A percentile compares a stretch with the other conserved stretches of the same genome.
Evolutionary conservation across 108 stramenopile genomes (phyloP).

Genomic region (Stephanodiscus minutulus): DNA sequence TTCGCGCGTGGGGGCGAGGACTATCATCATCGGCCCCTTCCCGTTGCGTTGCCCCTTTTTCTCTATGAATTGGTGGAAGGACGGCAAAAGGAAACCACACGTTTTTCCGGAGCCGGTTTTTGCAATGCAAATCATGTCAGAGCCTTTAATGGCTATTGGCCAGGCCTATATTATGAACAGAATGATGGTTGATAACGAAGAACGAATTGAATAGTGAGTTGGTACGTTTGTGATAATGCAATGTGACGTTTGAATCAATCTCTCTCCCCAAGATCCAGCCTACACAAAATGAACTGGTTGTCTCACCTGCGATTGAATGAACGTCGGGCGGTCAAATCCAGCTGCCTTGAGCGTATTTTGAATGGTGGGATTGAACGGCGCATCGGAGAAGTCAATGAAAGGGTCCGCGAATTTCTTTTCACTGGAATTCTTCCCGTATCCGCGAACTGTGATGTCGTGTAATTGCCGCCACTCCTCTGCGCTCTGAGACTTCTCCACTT

Average conservation of each 20-base stretch:
- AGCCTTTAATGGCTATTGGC: constrained; percentile 87
- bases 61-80: constrained; percentile 80
- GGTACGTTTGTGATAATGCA: too few species aligned
- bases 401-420: constrained; percentile 56
- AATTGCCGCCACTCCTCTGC: constrained; percentile 84
- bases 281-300: background rate
- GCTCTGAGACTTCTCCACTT: constrained; percentile 51
- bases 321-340: constrained; percentile 81
- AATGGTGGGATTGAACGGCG: constrained; percentile 74
- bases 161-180: constrained; percentile 57
- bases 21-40: constrained; percentile 69
- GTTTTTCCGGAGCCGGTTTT: constrained; percentile 98
- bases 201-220: background rate
- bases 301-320: constrained; percentile 85
- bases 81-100: constrained; percentile 95
- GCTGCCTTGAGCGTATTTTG: constrained; percentile 69
- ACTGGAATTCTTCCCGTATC: constrained; percentile 53
- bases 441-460: constrained; percentile 71
- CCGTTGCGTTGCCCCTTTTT: constrained; percentile 31
- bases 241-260: too few species aligned
- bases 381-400: constrained; percentile 74
- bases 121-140: constrained; percentile 97
- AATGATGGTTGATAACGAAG: constrained; percentile 6
- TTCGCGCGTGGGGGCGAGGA: constrained; percentile 98
- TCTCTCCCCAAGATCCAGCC: background rate